Evolutionary conservation across 2,329 filamentous ascomycete species (phyloP), one percentile per base, ranked within the genome.

Genomic region (Colletotrichum cordylinicola): DNA sequence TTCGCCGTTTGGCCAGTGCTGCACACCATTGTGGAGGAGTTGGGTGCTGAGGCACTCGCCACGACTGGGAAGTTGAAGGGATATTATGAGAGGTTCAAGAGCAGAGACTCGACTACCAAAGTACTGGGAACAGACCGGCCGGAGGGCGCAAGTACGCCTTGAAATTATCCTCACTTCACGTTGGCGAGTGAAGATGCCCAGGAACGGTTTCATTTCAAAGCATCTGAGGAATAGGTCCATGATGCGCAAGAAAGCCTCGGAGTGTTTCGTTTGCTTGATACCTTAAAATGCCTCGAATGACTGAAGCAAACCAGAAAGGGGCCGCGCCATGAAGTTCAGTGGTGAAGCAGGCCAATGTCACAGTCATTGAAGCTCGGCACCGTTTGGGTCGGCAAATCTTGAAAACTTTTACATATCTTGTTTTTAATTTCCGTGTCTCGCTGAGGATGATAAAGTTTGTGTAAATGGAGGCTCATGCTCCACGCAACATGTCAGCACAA

Each of bases 1-100:
- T 93, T 88, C 80, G 90, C 89, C 1, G 80, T 92, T 5, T 92
- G 89, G 88, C 90, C 91, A 1, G 85, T 91, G 16, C 78, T 93
- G 74, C 82, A 90, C 73, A 84, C 85, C 37, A 84, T 91, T 24
- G 80, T 85, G 10, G 76, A 81, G 16, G 82, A 83, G 24, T 81
- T 81, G 71, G 85, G 83, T 2, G 56, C 80, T 6, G 82, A 81
- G 2, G 78, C 78, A 0, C 79, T 88, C 8, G 78, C 78, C 7
- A 82, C 83, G 2, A 73, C 83, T 16, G 77, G 77, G 18, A 78
- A 78, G 8, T 79, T 90, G 60, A 79, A 77, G 21, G 78, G 72
- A 56, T 89, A 89, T 73, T 88, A 87, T 69, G 70, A 81, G n/a
- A 78, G 62, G 21, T 80, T 84, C 65, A 78, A 74, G 43, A 66